Percentiles rank a stretch among this genome's conserved stretches.
Conservation (phyloP, 805 yeast genomes). For the Metschnikowia anglica region DNA sequence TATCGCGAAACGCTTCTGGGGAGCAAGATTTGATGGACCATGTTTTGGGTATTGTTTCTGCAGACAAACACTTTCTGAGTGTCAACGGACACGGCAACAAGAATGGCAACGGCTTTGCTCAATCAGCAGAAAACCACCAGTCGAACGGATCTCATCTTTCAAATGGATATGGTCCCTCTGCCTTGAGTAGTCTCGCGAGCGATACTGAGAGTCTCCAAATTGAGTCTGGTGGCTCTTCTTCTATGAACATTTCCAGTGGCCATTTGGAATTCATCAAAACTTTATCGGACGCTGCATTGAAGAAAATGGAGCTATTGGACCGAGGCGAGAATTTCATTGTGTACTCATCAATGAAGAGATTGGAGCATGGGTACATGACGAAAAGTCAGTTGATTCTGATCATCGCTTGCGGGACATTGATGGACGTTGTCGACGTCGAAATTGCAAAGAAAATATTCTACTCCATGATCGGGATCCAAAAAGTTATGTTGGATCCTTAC, state of each 20-base stretch:
- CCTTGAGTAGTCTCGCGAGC: slow-evolving; percentile 7
- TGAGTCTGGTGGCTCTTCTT: slow-evolving; percentile 3
- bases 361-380: slow-evolving; percentile 51
- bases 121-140: background rate
- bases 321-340: slow-evolving; percentile 57
- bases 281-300: slow-evolving; percentile 35
- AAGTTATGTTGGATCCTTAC: slow-evolving; percentile 51
- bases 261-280: slow-evolving; percentile 29
- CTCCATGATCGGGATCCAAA: slow-evolving; percentile 50
- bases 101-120: background rate
- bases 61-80: slow-evolving; percentile 10
- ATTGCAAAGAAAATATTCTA: slow-evolving; percentile 48
- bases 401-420: slow-evolving; percentile 54
- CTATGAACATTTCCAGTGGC: slow-evolving; percentile 23
- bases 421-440: slow-evolving; percentile 45
- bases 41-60: slow-evolving; percentile 28
- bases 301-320: slow-evolving; percentile 50
- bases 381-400: slow-evolving; percentile 58
- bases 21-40: slow-evolving; percentile 26
- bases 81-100: background rate
- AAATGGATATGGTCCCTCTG: slow-evolving; percentile 2
- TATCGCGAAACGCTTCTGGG: slow-evolving; percentile 21
- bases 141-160: background rate
- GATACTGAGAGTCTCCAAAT: slow-evolving; percentile 3
- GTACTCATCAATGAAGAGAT: slow-evolving; percentile 47